Percentiles rank a stretch among this genome's conserved stretches.
phyloP scores from a whole-genome alignment of 139 green algal species.

The Micromonas commoda region DNA sequence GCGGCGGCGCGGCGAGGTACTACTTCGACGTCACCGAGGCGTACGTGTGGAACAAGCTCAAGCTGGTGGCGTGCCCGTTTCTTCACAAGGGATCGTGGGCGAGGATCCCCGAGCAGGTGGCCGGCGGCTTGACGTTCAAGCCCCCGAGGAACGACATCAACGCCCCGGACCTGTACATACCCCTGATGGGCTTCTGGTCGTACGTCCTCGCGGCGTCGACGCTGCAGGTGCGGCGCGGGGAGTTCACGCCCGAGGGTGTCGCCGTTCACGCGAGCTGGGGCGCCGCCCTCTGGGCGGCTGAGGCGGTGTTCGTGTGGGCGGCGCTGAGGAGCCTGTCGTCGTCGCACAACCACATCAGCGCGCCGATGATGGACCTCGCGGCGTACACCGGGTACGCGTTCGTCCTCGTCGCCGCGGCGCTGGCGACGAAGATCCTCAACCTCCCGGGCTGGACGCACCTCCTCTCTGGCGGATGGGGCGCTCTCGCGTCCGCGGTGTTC shows the following conservation, averaged over 20 bases:
- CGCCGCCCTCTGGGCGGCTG: neutral
- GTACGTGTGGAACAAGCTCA: constrained; percentile 84
- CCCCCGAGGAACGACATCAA: constrained; percentile 82
- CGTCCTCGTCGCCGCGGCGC: constrained; percentile 42
- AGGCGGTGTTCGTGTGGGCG: neutral
- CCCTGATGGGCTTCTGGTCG: constrained; percentile 73
- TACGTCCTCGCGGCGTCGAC: constrained; percentile 54
- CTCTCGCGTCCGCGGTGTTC: constrained; percentile 67
- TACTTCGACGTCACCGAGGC: constrained; percentile 20
- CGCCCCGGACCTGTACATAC: constrained; percentile 94
- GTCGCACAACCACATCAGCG: constrained; percentile 25
- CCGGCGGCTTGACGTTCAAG: constrained; percentile 70
- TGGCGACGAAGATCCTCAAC: neutral
- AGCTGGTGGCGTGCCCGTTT: constrained; percentile 85
- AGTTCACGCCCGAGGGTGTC: constrained; percentile 10
- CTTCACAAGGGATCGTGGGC: constrained; percentile 70
- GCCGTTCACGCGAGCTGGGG: neutral
- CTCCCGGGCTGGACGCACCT: constrained; percentile 40
- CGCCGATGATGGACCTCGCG: constrained; percentile 70
- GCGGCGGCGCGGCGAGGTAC: neutral
- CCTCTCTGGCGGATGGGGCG: constrained; percentile 58
- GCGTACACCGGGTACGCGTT: constrained; percentile 65
- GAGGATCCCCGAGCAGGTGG: constrained; percentile 66
- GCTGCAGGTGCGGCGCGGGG: neutral
- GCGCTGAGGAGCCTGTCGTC: neutral